A percentile compares a stretch with the other conserved stretches of the same genome.
Evolutionary conservation across 2,329 filamentous ascomycete genomes (phyloP).

Genomic region (Grosmannia penicillata): DNA sequence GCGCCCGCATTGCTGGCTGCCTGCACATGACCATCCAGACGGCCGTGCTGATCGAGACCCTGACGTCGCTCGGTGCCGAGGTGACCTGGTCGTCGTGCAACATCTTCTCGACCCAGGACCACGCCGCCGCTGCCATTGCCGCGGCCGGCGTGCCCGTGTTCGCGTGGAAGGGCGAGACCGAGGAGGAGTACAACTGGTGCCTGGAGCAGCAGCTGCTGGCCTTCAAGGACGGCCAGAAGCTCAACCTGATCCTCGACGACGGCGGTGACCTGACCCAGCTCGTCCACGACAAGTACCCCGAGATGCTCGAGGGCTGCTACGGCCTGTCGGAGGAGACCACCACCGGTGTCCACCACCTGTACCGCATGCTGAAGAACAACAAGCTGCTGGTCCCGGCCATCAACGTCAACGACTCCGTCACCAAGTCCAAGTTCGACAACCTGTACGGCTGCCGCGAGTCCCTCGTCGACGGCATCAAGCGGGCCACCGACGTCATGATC

Average conservation of each 20-base stretch:
- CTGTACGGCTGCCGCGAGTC: conserved; percentile 98
- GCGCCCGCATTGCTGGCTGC: conserved; percentile 93
- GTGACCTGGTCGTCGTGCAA: conserved; percentile 99
- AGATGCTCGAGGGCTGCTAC: conserved; percentile 96
- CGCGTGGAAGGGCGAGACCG: conserved; percentile 77
- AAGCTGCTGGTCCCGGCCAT: conserved; percentile 85
- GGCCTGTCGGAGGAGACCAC: conserved; percentile 99
- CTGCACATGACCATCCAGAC: conserved; percentile 99
- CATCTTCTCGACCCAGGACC: conserved; percentile 99
- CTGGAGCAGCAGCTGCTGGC: conserved; percentile 92
- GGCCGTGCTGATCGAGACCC: conserved; percentile 96
- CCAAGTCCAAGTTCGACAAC: conserved; percentile 99
- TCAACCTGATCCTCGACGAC: conserved; percentile 98
- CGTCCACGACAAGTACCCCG: conserved; percentile 95
- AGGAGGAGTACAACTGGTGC: conserved; percentile 99
- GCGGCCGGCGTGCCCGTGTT: conserved; percentile 80
- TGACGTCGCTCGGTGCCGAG: conserved; percentile 87
- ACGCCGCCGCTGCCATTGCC: conserved; percentile 94
- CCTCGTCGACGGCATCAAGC: conserved; percentile 98
- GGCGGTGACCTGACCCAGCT: conserved; percentile 94
- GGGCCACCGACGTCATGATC: conserved; percentile 99
- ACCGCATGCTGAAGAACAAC: conserved; percentile 89
- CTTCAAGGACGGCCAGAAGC: conserved; percentile 92
- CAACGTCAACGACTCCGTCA: conserved; percentile 99
- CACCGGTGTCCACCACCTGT: conserved; percentile 98